Evolutionary conservation across 352 stramenopile genomes (phyloP).

Genomic region (Blastocystis sp.): DNA sequence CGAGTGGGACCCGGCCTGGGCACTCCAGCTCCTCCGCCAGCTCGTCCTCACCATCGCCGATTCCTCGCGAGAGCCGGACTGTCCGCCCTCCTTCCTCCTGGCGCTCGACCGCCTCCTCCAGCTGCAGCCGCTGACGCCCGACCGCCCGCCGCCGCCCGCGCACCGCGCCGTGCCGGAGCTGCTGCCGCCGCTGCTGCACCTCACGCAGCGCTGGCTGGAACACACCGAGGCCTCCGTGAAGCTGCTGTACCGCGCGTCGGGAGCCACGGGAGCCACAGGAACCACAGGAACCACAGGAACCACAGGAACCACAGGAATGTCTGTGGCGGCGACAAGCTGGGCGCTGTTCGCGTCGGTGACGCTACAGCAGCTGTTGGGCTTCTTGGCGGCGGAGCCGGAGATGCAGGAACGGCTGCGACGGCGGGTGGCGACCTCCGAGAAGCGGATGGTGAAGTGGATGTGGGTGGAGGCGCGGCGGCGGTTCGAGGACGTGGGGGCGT

Average conservation of each 20-base stretch:
- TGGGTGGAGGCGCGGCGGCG: not conserved
- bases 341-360: not conserved
- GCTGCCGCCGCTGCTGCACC: not conserved
- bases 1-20: not conserved
- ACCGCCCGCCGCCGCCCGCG: not conserved
- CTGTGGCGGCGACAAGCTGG: not conserved
- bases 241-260: not conserved
- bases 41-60: too few species aligned
- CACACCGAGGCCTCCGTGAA: not conserved
- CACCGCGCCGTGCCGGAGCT: not conserved
- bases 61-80: not conserved
- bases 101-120: not conserved
- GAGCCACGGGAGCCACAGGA: too few species aligned
- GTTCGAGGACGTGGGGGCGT: not conserved
- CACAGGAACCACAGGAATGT: not conserved
- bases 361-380: not conserved
- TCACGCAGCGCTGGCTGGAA: not conserved
- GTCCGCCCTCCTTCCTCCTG: not conserved
- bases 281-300: not conserved
- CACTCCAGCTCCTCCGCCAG: not conserved
- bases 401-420: not conserved
- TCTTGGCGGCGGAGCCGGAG: not conserved
- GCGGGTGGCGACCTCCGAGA: not conserved
- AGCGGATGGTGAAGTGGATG: not conserved
- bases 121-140: not conserved